These are phyloP conservation scores for Torrubiellomyces zombiae DNA, from an alignment of 2,329 filamentous ascomycete genomes.

Conservation along the genomic window DNA sequence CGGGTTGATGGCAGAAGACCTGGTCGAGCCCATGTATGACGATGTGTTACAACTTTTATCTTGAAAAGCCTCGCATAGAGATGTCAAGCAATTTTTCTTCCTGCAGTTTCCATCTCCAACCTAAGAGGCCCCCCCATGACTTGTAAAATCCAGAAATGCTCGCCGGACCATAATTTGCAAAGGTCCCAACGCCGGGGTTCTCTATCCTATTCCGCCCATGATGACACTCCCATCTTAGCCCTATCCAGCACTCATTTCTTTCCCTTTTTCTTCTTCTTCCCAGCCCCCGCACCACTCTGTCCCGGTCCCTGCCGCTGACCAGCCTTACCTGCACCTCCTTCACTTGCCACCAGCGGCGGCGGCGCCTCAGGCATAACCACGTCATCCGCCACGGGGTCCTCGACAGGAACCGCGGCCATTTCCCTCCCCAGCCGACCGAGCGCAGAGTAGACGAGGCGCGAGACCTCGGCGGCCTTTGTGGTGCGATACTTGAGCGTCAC, in stretches of 20 bases:
- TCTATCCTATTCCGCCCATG: too few species aligned
- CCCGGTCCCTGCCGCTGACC: conserved; percentile 13
- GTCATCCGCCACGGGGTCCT: conserved; percentile 22
- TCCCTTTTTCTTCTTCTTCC: conserved; percentile 56
- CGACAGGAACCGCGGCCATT: conserved; percentile 39
- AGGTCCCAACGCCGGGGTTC: too few species aligned
- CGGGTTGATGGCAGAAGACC: conserved; percentile 8
- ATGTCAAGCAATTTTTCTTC: too few species aligned
- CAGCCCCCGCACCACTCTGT: conserved; percentile 18
- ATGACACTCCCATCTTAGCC: too few species aligned
- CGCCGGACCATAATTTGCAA: too few species aligned
- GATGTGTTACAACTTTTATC: too few species aligned
- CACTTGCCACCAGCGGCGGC: too few species aligned
- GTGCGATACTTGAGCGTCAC: conserved; percentile 82
- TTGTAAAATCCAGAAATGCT: too few species aligned
- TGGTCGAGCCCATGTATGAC: conserved; percentile 3
- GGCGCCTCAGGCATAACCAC: conserved; percentile 25
- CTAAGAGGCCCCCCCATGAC: too few species aligned
- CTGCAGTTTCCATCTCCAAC: too few species aligned
- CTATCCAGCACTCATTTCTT: conserved; percentile 54
- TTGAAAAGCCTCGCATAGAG: too few species aligned
- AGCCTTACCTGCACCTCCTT: conserved; percentile 4
- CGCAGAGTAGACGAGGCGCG: conserved; percentile 53
- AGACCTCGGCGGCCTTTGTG: conserved; percentile 79
- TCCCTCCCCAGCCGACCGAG: conserved; percentile 60